Percentiles rank a stretch among this genome's conserved stretches.
Conservation (phyloP, 139 green algal genomes). For the Chlorella sp. region DNA sequence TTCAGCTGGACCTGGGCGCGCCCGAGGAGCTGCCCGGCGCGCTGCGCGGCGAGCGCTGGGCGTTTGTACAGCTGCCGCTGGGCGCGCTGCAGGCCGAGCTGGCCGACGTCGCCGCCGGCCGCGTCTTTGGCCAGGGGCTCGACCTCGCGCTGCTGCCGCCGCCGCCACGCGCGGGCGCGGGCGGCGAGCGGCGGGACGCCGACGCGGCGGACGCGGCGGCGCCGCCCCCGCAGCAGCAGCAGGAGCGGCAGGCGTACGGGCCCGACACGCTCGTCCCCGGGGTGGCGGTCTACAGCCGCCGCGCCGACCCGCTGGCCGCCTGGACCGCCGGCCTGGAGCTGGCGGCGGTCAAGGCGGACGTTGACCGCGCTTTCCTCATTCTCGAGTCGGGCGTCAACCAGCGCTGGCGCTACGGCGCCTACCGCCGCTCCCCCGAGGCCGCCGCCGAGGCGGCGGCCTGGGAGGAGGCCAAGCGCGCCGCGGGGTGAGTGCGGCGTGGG, state of each 20-base stretch:
- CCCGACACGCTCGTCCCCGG: conserved; percentile 41
- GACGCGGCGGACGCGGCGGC: too few relatives aligned
- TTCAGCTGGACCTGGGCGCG: conserved; percentile 79
- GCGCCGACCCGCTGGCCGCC: conserved; percentile 86
- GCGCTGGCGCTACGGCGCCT: conserved; percentile 89
- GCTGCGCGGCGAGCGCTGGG: conserved; percentile 93
- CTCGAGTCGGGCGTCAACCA: conserved; percentile 95
- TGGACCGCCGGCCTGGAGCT: conserved; percentile 97
- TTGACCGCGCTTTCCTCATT: conserved; percentile 82
- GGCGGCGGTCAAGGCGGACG: conserved; percentile 75
- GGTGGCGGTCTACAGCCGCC: conserved; percentile 91
- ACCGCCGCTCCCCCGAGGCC: conserved; percentile 69
- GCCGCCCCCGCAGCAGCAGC: too few relatives aligned
- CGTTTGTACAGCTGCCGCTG: conserved; percentile 96
- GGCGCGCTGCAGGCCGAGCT: conserved; percentile 55
- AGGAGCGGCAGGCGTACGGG: not conserved
- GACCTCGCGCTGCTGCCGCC: conserved; percentile 23
- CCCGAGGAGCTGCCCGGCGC: conserved; percentile 90
- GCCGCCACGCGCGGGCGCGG: too few relatives aligned
- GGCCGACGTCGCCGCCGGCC: conserved; percentile 34
- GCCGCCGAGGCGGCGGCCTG: conserved; percentile 85
- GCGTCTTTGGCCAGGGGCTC: conserved; percentile 74
- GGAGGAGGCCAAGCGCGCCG: conserved; percentile 86
- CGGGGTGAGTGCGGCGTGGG: conserved; percentile 44
- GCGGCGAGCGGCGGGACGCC: too few relatives aligned